Conservation (phyloP, 164 flowering plant genomes). For the Vitis labrusca region DNA sequence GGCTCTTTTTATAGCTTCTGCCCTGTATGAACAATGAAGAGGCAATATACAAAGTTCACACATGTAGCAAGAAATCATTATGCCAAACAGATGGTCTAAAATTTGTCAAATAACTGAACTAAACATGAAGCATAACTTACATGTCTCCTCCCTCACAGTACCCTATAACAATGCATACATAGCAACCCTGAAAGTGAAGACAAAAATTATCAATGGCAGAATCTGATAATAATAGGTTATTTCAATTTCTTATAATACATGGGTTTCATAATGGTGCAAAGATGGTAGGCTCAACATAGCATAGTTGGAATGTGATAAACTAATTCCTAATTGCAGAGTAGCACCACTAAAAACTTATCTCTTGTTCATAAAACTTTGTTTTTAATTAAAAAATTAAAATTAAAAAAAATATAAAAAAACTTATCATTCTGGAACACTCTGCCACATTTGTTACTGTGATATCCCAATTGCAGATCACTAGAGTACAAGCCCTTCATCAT, state of each 20-base stretch:
- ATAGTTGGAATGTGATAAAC: no score
- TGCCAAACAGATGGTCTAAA: slow-evolving; percentile 1
- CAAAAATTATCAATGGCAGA: neutral
- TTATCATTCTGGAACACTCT: no score
- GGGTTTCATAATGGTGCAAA: no score
- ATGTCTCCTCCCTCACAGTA: slow-evolving; percentile 97
- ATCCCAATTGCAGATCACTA: no score
- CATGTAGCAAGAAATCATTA: slow-evolving; percentile 1
- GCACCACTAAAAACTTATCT: no score
- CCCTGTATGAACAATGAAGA: slow-evolving; percentile 43
- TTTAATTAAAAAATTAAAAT: no score
- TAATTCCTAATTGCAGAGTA: no score
- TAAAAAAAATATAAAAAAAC: no score
- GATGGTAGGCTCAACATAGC: no score
- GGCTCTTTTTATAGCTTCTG: slow-evolving; percentile 79
- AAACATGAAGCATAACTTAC: slow-evolving; percentile 45
- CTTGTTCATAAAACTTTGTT: no score
- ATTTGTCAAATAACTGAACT: slow-evolving; percentile 1
- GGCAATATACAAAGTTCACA: slow-evolving; percentile 2
- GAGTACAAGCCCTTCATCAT: no score
- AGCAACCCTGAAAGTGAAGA: slow-evolving; percentile 71
- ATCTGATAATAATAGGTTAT: neutral
- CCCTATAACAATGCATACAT: slow-evolving; percentile 93
- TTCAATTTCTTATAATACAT: neutral
- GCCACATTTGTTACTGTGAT: no score